These are phyloP conservation scores for Echium plantagineum DNA, from an alignment of 257 asterid genomes.

Conservation along the genomic window DNA sequence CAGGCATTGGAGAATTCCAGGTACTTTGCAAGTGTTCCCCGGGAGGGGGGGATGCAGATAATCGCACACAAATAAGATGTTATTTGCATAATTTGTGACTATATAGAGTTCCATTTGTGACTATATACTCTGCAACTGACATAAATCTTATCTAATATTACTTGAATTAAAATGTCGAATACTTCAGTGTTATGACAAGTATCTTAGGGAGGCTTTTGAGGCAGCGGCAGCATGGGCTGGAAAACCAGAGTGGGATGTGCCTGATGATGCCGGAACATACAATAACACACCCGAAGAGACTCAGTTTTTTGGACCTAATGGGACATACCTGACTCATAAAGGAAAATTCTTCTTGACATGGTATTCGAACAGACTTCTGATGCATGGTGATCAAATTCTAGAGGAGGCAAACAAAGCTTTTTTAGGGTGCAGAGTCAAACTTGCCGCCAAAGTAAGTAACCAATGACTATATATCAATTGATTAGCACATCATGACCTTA, in stretches of 20 bases:
- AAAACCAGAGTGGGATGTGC: constrained; percentile 25
- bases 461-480: too few species aligned
- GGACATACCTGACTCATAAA: constrained; percentile 22
- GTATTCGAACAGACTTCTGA: constrained; percentile 28
- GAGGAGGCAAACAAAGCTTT: constrained; percentile 36
- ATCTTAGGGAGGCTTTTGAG: constrained; percentile 20
- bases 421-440: constrained; percentile 23
- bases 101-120: too few species aligned
- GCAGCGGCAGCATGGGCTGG: constrained; percentile 24
- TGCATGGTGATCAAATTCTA: constrained; percentile 34
- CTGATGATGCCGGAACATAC: constrained; percentile 31
- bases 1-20: constrained; percentile 81
- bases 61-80: too few species aligned
- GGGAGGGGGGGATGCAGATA: too few species aligned
- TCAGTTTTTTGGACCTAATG: constrained; percentile 24
- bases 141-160: too few species aligned
- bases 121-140: too few species aligned
- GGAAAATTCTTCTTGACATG: constrained; percentile 30
- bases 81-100: too few species aligned
- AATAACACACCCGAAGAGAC: constrained; percentile 25
- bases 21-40: too few species aligned
- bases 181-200: constrained; percentile 39
- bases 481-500: too few species aligned
- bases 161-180: too few species aligned
- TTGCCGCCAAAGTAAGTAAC: constrained; percentile 37